Percentiles rank a stretch among this genome's conserved stretches.
phyloP scores from a whole-genome alignment of 2,329 filamentous ascomycete species.

The Monosporascus cannonballus region DNA sequence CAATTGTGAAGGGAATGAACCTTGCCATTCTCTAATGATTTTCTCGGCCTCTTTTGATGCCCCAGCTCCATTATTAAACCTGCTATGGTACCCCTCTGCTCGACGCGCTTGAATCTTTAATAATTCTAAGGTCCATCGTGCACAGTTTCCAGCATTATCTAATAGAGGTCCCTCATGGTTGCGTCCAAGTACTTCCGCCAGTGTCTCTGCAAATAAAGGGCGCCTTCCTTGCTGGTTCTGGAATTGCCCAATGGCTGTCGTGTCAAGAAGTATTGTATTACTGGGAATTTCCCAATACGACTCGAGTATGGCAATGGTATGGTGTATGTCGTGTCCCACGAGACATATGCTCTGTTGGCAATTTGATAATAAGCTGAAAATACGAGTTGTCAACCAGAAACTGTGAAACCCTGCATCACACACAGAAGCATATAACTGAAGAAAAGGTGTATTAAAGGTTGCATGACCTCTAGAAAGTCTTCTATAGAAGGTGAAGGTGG shows the following conservation, averaged over 20 bases:
- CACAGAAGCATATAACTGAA: too few species aligned
- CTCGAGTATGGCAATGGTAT: not conserved
- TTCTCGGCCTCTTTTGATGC: too few species aligned
- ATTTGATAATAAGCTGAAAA: not conserved
- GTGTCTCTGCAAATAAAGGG: constrained; percentile 1
- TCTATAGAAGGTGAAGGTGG: too few species aligned
- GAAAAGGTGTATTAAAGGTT: too few species aligned
- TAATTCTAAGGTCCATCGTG: constrained; percentile 1
- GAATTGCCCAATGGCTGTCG: constrained; percentile 10
- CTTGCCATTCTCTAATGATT: too few species aligned
- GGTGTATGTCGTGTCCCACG: constrained; percentile 1
- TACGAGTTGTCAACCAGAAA: too few species aligned
- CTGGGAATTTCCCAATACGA: constrained; percentile 5
- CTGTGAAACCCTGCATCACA: too few species aligned
- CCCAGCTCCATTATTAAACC: too few species aligned
- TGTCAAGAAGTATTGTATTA: constrained; percentile 1
- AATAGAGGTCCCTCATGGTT: not conserved
- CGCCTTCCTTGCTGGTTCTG: not conserved
- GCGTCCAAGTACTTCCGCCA: not conserved
- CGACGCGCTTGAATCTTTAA: not conserved
- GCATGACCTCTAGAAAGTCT: too few species aligned
- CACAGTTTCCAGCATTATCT: constrained; percentile 9
- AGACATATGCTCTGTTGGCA: not conserved
- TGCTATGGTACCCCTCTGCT: too few species aligned
- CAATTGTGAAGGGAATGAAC: too few species aligned